Percentiles rank a stretch among this genome's conserved stretches.
These are phyloP conservation scores for Metschnikowia matae DNA, from an alignment of 805 yeast species.

Conservation along the genomic window DNA sequence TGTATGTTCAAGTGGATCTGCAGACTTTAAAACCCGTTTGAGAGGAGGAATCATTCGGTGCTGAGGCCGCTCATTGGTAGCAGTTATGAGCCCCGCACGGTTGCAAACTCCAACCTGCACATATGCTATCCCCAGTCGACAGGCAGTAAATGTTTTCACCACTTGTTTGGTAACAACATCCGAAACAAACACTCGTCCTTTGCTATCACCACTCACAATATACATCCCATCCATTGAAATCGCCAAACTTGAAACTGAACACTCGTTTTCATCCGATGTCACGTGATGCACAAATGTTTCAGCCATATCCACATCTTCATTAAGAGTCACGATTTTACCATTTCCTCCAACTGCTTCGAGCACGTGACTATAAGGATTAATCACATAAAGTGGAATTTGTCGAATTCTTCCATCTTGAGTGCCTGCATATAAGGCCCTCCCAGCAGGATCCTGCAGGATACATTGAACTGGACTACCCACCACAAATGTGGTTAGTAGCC, in stretches of 20 bases:
- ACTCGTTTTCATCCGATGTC: background rate
- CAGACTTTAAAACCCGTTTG: constrained; percentile 53
- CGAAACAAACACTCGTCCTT: constrained; percentile 63
- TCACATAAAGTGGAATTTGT: constrained; percentile 47
- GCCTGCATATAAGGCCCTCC: constrained; percentile 71
- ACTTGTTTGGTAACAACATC: constrained; percentile 72
- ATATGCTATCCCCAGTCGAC: constrained; percentile 33
- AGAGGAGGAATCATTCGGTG: constrained; percentile 55
- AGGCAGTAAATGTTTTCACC: constrained; percentile 48
- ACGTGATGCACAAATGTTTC: constrained; percentile 52
- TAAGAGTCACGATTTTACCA: constrained; percentile 48
- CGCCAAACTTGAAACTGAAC: constrained; percentile 48
- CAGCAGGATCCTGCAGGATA: constrained; percentile 72
- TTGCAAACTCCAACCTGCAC: constrained; percentile 24
- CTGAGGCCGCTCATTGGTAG: constrained; percentile 32
- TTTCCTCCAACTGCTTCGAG: constrained; percentile 61
- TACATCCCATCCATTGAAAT: constrained; percentile 73
- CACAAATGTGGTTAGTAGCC: constrained; percentile 68
- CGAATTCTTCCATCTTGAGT: constrained; percentile 58
- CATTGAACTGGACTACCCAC: constrained; percentile 53
- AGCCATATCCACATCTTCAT: constrained; percentile 45
- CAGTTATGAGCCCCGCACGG: constrained; percentile 12
- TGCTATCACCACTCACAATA: constrained; percentile 66
- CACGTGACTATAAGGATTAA: constrained; percentile 33
- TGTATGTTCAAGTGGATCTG: constrained; percentile 39